Base-by-base conservation (phyloP, 371 early-diverging fungal genomes). In the Funneliformis caledonium region DNA sequence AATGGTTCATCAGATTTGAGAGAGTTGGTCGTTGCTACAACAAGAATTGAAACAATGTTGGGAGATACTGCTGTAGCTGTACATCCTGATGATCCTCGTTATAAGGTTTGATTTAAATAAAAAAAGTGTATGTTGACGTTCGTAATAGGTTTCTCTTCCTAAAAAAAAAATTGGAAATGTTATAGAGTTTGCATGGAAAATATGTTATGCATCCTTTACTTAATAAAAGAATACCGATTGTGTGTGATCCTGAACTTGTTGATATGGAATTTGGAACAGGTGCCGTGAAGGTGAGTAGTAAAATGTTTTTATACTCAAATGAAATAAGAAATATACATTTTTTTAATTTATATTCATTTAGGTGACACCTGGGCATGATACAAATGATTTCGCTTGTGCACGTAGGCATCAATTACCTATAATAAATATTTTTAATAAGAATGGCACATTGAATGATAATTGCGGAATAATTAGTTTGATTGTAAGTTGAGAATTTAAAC, bases 251-350 rank as follows among this genome's bases (percentile, higher is more conserved):
- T 83, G 92, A 93, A 81, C 92, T 93, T 77, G 99, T 97, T 70
- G 99, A 99, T 82, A 94, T 95, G 91, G 93, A 90, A n/a, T 98
- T 99, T 85, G 99, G 99, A 88, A 99, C 99, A 42, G 99, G 99
- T 87, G 97, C 98, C 81, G 97, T 99, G 82, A 99, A 99, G 91
- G 97, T 64, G 82, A 62, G 45, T 33, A 50, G 19, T 22, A 19
- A 12, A 56, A 45, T 31, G 3, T 22, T n/a, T 10, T 14, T 64
- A 8, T 56, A 37, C 7, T 56, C 47, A 47, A 47, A 1, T 19
- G 0, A 56, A 56, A 19, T 56, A 7, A 6, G 16, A 56, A 1
- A 4, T 52, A 16, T 5, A 52, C 19, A 16, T 52, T 19, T 52
- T 14, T 14, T 56, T 56, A 56, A 56, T 56, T 19, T 56, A 56